phyloP scores from a whole-genome alignment of 2,329 filamentous ascomycete species.

The Aspergillus hiratsukae region DNA sequence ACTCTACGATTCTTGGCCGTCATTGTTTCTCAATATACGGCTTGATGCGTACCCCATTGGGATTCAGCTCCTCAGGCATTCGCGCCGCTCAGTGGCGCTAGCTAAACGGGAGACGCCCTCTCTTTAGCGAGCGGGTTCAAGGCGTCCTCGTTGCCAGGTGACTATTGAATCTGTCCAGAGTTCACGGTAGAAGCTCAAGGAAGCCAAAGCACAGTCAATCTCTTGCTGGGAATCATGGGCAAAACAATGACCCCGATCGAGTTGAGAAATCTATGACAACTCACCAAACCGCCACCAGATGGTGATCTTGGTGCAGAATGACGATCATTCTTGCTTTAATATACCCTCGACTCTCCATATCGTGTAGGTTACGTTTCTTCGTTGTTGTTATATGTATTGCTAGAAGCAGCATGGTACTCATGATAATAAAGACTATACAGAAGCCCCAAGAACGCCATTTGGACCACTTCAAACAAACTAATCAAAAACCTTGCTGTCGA shows the following conservation, averaged over 20 bases:
- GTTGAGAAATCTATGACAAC: neutral
- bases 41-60: neutral
- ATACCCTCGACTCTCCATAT: neutral
- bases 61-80: neutral
- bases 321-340: neutral
- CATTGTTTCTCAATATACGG: neutral
- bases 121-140: neutral
- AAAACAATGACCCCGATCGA: neutral
- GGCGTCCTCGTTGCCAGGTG: neutral
- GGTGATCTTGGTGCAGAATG: neutral
- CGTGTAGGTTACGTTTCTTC: neutral
- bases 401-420: neutral
- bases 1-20: neutral
- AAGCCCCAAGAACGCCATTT: neutral
- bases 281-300: neutral
- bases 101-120: neutral
- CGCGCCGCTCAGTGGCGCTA: neutral
- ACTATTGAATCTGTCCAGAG: neutral
- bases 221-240: neutral
- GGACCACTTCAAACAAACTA: neutral
- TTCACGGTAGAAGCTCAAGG: neutral
- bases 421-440: neutral
- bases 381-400: neutral
- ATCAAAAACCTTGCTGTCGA: conserved; percentile 56
- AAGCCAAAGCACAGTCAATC: neutral